Conservation (phyloP, 371 early-diverging fungal species). For the Mortierella sp. region DNA sequence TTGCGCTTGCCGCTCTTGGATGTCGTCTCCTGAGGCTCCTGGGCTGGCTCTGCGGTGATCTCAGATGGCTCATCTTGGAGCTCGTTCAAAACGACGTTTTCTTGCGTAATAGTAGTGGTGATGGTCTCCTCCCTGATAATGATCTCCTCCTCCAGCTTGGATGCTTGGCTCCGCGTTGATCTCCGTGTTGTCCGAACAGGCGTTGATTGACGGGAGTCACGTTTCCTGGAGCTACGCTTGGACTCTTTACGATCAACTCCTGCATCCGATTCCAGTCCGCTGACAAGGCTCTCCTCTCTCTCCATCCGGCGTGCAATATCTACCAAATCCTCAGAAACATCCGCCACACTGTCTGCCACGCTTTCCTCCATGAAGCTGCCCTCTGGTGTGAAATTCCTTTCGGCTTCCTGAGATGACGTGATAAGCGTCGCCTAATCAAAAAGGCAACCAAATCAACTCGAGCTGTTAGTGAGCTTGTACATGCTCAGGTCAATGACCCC, state of each 20-base stretch:
- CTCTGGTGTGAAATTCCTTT: conserved; percentile 15
- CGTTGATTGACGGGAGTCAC: conserved; percentile 20
- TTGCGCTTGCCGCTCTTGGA: conserved; percentile 30
- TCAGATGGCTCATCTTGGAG: neutral
- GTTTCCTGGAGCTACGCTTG: conserved; percentile 15
- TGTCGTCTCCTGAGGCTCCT: neutral
- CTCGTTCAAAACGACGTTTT: neutral
- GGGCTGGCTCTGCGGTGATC: neutral
- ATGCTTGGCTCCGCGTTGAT: conserved; percentile 33
- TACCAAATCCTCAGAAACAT: conserved; percentile 2
- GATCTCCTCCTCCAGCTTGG: conserved; percentile 21
- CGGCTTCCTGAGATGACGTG: conserved; percentile 16
- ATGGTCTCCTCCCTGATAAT: neutral
- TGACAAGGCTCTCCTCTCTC: conserved; percentile 23
- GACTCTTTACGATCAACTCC: conserved; percentile 23
- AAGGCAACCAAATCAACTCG: neutral
- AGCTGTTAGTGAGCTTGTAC: neutral
- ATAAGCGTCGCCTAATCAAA: conserved; percentile 25
- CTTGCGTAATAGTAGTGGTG: neutral
- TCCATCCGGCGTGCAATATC: conserved; percentile 15
- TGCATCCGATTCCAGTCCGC: conserved; percentile 27
- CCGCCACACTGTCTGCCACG: conserved; percentile 4
- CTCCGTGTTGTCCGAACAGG: conserved; percentile 36
- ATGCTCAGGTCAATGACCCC: neutral
- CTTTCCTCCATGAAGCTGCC: neutral